Percentiles rank a stretch among this genome's conserved stretches.
These are phyloP conservation scores for Colletotrichum tropicale DNA, from an alignment of 2,329 filamentous ascomycete genomes.

Conservation along the genomic window DNA sequence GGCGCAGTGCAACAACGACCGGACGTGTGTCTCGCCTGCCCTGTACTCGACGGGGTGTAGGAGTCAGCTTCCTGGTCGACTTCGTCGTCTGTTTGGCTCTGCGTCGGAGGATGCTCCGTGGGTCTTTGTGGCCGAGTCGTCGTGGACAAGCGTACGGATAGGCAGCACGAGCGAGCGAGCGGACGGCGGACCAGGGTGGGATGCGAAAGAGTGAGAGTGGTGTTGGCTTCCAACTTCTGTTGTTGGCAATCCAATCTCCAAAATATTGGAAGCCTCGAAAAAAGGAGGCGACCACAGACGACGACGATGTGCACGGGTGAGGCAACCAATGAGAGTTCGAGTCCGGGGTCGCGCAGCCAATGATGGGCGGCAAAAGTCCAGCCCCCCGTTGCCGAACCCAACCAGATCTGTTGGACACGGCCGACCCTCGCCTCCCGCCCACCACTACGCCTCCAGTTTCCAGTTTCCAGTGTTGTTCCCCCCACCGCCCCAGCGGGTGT, in stretches of 20 bases:
- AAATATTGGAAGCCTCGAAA: constrained; percentile 11
- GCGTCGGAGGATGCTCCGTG: constrained; percentile 10
- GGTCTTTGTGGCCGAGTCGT: neutral
- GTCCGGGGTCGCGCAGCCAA: neutral
- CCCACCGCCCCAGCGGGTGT: neutral
- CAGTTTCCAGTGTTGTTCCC: neutral
- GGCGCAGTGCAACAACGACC: neutral
- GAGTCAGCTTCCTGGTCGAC: constrained; percentile 16
- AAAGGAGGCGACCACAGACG: constrained; percentile 20
- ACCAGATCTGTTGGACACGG: constrained; percentile 7
- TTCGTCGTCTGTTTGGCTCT: neutral
- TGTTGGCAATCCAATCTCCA: constrained; percentile 4
- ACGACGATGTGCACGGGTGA: constrained; percentile 13
- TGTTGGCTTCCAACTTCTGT: neutral
- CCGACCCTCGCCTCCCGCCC: neutral
- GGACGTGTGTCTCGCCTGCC: neutral
- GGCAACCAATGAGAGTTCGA: constrained; percentile 11
- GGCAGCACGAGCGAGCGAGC: neutral
- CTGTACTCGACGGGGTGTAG: constrained; percentile 7
- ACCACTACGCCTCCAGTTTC: neutral
- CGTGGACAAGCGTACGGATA: neutral
- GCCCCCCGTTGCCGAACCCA: constrained; percentile 12
- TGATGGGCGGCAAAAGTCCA: constrained; percentile 1
- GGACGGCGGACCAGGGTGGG: neutral
- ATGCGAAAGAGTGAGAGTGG: neutral